Base-by-base conservation (phyloP, 2,329 filamentous ascomycete species). In the Hypoxylon sp. region DNA sequence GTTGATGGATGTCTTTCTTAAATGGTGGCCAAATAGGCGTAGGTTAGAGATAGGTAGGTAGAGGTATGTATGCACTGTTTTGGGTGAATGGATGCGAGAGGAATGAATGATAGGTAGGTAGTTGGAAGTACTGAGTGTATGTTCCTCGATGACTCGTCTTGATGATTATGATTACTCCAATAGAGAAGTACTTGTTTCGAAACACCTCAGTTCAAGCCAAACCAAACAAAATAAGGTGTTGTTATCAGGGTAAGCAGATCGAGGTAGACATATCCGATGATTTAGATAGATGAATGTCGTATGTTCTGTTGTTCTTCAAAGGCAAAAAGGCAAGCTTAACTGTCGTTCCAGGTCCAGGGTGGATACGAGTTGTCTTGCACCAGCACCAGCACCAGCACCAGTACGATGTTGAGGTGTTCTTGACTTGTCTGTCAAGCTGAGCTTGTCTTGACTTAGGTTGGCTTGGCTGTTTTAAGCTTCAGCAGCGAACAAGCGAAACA, bases 391-490 rank as follows among this genome's bases (percentile, higher is more conserved):
- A n/a, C n/a, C n/a, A n/a, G n/a, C n/a, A n/a, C n/a, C n/a, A n/a
- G n/a, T n/a, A n/a, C n/a, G n/a, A n/a, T n/a, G n/a, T n/a, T n/a
- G n/a, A n/a, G n/a, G n/a, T n/a, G 25, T 46, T 43, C 31, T 49
- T 37, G 17, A 41, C 32, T 30, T 36, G 45, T 20, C 26, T 54
- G 34, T 23, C 34, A n/a, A n/a, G n/a, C 27, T 25, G 43, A 8
- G 37, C 31, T 42, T 41, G 13, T 17, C 8, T 21, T 41, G 11
- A 12, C 34, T 20, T 9, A 29, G 47, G 5, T 36, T 36, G 12
- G 54, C 54, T 54, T 54, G 49, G 50, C 45, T 31, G 30, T 30
- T 23, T 30, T 38, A 46, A 40, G 53, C 46, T 49, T 57, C 40
- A 42, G 30, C 15, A 21, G n/a, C n/a, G n/a, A n/a, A n/a, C n/a